Percentiles rank a stretch among this genome's conserved stretches.
phyloP scores from a whole-genome alignment of 169 alveolate genomes.

The Plasmodium vinckei region DNA sequence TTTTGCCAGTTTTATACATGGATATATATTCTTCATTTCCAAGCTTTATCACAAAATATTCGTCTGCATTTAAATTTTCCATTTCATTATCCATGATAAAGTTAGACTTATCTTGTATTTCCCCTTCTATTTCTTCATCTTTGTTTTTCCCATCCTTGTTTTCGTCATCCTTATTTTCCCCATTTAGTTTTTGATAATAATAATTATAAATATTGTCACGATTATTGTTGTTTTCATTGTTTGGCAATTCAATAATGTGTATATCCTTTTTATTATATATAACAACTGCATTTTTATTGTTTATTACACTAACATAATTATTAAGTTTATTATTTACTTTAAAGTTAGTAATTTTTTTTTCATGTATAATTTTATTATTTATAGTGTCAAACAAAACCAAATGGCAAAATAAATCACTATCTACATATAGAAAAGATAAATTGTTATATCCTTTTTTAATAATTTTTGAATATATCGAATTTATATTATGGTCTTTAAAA shows the following conservation, averaged over 20 bases:
- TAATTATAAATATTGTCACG: not conserved
- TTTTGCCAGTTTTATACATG: not conserved
- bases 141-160: not conserved
- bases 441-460: not conserved
- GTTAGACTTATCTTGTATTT: no score
- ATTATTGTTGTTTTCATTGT: constrained; percentile 10
- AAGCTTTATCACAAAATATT: constrained; percentile 15
- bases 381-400: constrained; percentile 4
- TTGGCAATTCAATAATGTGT: constrained; percentile 45
- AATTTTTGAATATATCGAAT: constrained; percentile 32
- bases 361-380: constrained; percentile 7
- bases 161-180: not conserved
- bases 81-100: constrained; percentile 25
- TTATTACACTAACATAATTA: constrained; percentile 23
- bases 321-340: constrained; percentile 12
- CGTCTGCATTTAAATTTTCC: constrained; percentile 26
- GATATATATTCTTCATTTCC: constrained; percentile 5
- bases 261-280: constrained; percentile 47
- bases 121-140: not conserved
- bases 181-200: constrained; percentile 12
- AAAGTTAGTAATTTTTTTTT: constrained; percentile 26
- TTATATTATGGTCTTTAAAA: constrained; percentile 41
- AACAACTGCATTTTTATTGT: constrained; percentile 22
- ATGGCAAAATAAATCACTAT: constrained; percentile 10
- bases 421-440: constrained; percentile 40